Conservation (phyloP, 148 eudicot genomes). For the Chenopodium suecicum region DNA sequence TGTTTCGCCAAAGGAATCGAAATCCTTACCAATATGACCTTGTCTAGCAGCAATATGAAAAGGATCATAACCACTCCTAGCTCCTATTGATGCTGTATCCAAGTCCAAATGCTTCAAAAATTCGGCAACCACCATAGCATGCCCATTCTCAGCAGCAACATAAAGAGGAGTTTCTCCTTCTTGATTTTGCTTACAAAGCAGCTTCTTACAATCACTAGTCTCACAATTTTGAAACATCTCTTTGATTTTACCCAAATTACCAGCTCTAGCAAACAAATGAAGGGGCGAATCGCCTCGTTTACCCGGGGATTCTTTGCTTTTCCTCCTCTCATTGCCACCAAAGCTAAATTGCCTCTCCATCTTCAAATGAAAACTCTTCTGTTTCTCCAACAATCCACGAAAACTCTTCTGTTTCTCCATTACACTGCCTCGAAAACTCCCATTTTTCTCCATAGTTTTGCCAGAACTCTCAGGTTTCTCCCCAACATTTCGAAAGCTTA, state of each 20-base stretch:
- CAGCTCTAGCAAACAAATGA: conserved; percentile 82
- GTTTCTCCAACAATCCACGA: conserved; percentile 61
- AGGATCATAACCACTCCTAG: conserved; percentile 81
- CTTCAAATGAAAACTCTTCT: conserved; percentile 58
- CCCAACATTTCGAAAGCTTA: conserved; percentile 9
- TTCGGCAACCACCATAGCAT: conserved; percentile 57
- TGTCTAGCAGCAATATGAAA: conserved; percentile 90
- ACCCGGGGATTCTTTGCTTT: conserved; percentile 79
- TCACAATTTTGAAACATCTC: conserved; percentile 61
- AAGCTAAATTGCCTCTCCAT: conserved; percentile 82
- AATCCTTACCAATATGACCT: conserved; percentile 81
- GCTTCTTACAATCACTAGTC: conserved; percentile 41
- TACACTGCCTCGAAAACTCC: conserved; percentile 30
- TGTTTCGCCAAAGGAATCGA: conserved; percentile 12
- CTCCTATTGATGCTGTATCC: conserved; percentile 64
- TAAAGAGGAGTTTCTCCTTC: conserved; percentile 85
- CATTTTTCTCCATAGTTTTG: conserved; percentile 32
- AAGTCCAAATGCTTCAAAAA: conserved; percentile 78
- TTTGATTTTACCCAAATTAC: conserved; percentile 64
- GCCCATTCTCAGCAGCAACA: conserved; percentile 87
- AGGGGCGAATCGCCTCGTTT: conserved; percentile 82
- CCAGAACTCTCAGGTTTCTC: conserved; percentile 6
- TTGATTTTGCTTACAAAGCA: conserved; percentile 69
- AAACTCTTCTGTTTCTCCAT: conserved; percentile 66
- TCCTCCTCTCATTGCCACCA: conserved; percentile 64